Evolutionary conservation across 768 basidiomycete species (phyloP).

Genomic region (Nidularia pulvinata): DNA sequence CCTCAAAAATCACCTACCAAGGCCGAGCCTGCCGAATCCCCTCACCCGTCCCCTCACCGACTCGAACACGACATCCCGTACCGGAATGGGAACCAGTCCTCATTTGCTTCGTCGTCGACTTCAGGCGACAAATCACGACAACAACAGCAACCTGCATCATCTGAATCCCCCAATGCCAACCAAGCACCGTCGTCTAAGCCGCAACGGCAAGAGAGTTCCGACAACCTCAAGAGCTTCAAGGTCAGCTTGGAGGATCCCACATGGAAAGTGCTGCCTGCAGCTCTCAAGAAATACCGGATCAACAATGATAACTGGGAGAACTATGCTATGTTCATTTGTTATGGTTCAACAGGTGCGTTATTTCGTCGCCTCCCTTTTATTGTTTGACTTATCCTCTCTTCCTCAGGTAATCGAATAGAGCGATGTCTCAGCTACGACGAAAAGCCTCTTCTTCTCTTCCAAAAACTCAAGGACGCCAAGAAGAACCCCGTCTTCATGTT

Average conservation of each 20-base stretch:
- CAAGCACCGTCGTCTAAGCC: conserved; percentile 39
- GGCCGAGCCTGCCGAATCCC: conserved; percentile 65
- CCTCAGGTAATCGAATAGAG: conserved; percentile 76
- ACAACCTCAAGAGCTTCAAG: conserved; percentile 92
- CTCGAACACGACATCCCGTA: conserved; percentile 65
- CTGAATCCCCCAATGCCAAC: conserved; percentile 24
- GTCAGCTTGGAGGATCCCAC: conserved; percentile 98
- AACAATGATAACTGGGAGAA: conserved; percentile 99
- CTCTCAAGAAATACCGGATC: conserved; percentile 98
- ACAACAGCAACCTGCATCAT: conserved; percentile 15
- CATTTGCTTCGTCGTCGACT: conserved; percentile 15
- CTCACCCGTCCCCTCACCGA: conserved; percentile 78
- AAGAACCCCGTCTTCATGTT: conserved; percentile 99
- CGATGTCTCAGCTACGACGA: conserved; percentile 97
- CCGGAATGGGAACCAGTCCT: conserved; percentile 25
- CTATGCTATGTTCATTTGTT: conserved; percentile 99
- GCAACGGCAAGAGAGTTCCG: conserved; percentile 62
- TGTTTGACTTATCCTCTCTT: not conserved
- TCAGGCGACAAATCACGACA: conserved; percentile 28
- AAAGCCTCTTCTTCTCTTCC: conserved; percentile 95
- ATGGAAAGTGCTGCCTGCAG: conserved; percentile 98
- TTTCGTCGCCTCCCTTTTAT: not conserved
- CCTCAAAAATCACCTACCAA: conserved; percentile 83
- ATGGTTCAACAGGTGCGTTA: conserved; percentile 81
- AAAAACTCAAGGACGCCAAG: conserved; percentile 94